A percentile compares a stretch with the other conserved stretches of the same genome.
Evolutionary conservation across 2,329 filamentous ascomycete species (phyloP).

Genomic region (Sarocladium strictum): DNA sequence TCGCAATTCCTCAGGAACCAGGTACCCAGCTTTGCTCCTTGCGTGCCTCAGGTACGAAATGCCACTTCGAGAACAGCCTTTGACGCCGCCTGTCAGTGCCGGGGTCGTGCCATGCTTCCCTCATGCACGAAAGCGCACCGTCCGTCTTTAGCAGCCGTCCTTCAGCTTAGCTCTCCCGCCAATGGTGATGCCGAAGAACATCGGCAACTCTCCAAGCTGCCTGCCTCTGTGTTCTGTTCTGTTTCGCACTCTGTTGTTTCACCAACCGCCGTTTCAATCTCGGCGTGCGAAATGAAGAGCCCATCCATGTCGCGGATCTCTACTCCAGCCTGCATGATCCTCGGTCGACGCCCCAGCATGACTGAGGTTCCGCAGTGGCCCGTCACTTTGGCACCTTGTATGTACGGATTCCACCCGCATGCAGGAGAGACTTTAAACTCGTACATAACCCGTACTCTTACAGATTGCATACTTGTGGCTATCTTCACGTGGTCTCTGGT

Average conservation of each 20-base stretch:
- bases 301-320: constrained; percentile 9
- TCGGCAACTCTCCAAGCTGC: neutral
- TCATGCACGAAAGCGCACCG: neutral
- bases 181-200: neutral
- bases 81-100: neutral
- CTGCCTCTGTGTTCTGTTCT: too few species aligned
- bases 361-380: neutral
- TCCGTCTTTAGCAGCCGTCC: constrained; percentile 6
- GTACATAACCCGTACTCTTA: neutral
- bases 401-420: neutral
- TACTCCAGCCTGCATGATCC: constrained; percentile 1
- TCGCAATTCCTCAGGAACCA: too few species aligned
- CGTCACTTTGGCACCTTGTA: neutral
- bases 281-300: constrained; percentile 7
- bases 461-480: neutral
- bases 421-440: neutral
- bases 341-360: neutral
- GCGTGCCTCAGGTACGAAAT: too few species aligned
- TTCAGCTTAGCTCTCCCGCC: neutral
- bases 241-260: neutral
- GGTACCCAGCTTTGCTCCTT: neutral
- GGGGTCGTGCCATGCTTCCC: neutral
- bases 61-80: too few species aligned
- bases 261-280: constrained; percentile 5
- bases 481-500: neutral